Percentiles rank a stretch among this genome's conserved stretches.
Evolutionary conservation across 2,329 filamentous ascomycete genomes (phyloP).

Genomic region (Colletotrichum magnum): DNA sequence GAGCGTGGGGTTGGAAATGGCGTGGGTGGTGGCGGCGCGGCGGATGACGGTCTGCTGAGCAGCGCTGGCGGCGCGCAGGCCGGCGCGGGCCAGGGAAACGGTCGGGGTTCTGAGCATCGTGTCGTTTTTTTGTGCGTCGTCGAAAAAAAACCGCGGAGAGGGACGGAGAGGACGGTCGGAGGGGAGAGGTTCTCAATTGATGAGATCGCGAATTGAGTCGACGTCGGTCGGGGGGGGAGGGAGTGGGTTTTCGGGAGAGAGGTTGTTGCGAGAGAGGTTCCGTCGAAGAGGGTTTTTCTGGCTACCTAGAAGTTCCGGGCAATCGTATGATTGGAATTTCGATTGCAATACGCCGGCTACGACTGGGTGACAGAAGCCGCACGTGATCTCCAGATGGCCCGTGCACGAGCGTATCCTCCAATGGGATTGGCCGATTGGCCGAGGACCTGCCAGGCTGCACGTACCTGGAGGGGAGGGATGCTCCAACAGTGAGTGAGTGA

Average conservation of each 20-base stretch:
- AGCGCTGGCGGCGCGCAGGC: conserved; percentile 50
- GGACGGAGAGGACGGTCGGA: conserved; percentile 27
- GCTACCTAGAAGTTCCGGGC: conserved; percentile 40
- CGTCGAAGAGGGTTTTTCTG: conserved; percentile 42
- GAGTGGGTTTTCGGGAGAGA: conserved; percentile 19
- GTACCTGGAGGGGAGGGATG: not conserved
- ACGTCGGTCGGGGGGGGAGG: conserved; percentile 18
- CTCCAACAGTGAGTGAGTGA: not conserved
- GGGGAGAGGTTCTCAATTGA: conserved; percentile 49
- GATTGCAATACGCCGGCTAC: conserved; percentile 40
- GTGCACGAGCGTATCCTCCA: conserved; percentile 12
- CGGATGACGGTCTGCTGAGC: conserved; percentile 59
- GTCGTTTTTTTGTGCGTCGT: conserved; percentile 38
- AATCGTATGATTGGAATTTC: conserved; percentile 43
- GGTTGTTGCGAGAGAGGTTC: conserved; percentile 17
- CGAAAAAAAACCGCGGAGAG: conserved; percentile 37
- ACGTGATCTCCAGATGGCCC: not conserved
- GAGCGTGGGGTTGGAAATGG: conserved; percentile 97
- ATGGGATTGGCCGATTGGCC: conserved; percentile 18
- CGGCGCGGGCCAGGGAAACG: conserved; percentile 67
- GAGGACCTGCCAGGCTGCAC: not conserved
- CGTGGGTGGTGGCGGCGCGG: conserved; percentile 80
- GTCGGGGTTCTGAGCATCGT: conserved; percentile 70
- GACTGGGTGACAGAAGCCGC: conserved; percentile 29
- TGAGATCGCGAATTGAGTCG: conserved; percentile 4